phyloP scores from a whole-genome alignment of 2,329 filamentous ascomycete species.

The Aspergillus japonicus region DNA sequence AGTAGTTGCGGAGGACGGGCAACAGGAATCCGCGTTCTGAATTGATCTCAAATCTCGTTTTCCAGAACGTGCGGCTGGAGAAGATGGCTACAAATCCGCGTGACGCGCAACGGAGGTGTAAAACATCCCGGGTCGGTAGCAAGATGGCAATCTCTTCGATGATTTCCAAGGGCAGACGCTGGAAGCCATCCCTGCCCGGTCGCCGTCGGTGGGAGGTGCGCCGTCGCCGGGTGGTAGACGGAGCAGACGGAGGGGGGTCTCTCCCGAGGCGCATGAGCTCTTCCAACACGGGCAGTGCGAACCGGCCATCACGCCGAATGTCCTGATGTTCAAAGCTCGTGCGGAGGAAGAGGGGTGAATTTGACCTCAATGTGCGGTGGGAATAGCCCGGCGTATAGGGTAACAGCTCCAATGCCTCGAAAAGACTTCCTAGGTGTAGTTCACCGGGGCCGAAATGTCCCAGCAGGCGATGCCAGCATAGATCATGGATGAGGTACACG shows the following conservation, averaged over 20 bases:
- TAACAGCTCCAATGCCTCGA: slow-evolving; percentile 2
- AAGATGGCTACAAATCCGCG: slow-evolving; percentile 11
- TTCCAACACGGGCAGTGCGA: background rate
- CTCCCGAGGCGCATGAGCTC: slow-evolving; percentile 4
- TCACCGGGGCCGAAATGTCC: slow-evolving; percentile 1
- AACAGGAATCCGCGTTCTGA: slow-evolving; percentile 10
- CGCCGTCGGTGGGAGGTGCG: background rate
- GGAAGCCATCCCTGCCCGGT: background rate
- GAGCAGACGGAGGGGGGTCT: background rate
- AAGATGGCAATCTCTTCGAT: slow-evolving; percentile 6
- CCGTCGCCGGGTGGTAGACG: too few species aligned
- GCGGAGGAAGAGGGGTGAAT: background rate
- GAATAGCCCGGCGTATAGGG: background rate
- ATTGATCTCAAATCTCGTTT: slow-evolving; percentile 8
- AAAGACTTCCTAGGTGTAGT: background rate
- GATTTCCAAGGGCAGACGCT: slow-evolving; percentile 10
- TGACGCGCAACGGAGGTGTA: slow-evolving; percentile 8
- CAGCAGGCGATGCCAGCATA: slow-evolving; percentile 4
- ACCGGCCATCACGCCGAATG: background rate
- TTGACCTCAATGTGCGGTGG: background rate
- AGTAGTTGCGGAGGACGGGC: background rate
- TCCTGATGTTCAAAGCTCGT: background rate
- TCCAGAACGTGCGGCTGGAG: slow-evolving; percentile 12
- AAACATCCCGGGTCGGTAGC: slow-evolving; percentile 5
- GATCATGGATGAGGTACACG: slow-evolving; percentile 4